Evolutionary conservation across 371 early-diverging fungal species (phyloP).

Genomic region (Syncephalastrum monosporum): DNA sequence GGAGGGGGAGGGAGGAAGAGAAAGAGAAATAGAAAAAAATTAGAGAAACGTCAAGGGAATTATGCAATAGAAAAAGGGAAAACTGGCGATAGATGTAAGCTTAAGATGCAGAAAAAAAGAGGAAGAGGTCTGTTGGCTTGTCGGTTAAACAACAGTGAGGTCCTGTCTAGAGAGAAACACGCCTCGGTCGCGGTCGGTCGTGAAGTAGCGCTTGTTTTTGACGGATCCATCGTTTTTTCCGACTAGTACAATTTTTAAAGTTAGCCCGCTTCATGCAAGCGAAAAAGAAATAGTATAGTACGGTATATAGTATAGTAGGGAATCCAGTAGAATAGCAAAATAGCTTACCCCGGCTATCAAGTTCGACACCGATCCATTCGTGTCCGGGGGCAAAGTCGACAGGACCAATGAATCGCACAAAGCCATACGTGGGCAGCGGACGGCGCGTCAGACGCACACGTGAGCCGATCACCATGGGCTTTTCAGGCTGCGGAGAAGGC

Average conservation of each 20-base stretch:
- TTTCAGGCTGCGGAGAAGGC: neutral
- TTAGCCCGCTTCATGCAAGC: neutral
- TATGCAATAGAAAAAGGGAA: neutral
- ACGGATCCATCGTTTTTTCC: conserved; percentile 45
- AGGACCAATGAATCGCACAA: conserved; percentile 37
- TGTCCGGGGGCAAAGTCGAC: conserved; percentile 25
- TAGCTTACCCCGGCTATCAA: conserved; percentile 35
- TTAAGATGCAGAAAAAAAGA: too few relatives aligned
- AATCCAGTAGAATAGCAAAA: neutral
- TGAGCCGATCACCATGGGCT: conserved; percentile 20
- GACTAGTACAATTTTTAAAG: conserved; percentile 20
- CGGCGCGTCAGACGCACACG: conserved; percentile 32
- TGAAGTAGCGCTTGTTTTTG: conserved; percentile 33
- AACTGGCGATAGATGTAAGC: too few relatives aligned
- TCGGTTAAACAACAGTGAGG: conserved; percentile 12
- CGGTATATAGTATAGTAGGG: neutral
- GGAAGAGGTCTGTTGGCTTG: neutral
- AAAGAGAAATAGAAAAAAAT: neutral
- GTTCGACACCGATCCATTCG: conserved; percentile 44
- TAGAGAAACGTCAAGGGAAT: neutral
- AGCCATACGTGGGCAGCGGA: conserved; percentile 33
- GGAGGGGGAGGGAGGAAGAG: neutral
- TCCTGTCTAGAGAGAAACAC: conserved; percentile 38
- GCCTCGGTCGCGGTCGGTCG: conserved; percentile 36
- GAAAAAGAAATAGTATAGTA: neutral